Evolutionary conservation across 495 filamentous ascomycete genomes (phyloP), one percentile per base, ranked within the genome.

Genomic region (Chaetomium cochliodes): DNA sequence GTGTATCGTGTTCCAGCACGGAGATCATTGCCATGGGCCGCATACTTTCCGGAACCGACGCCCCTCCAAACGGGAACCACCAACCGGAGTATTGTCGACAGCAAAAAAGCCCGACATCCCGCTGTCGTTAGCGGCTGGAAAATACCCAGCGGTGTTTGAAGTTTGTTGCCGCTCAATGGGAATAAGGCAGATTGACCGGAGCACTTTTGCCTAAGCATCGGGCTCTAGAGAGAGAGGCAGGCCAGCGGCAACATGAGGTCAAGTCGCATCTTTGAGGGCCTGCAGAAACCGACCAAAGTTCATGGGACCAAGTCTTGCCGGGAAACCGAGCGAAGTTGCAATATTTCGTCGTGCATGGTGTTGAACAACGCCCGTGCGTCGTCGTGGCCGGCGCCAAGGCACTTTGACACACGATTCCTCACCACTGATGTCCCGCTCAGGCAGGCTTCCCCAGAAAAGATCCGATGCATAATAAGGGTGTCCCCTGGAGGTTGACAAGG

Each of bases 1-100:
- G 63, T 59, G 60, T 54, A 57, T 42, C 56, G 47, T 69, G 72
- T 74, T 72, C 72, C 72, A 74, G 68, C 66, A 54, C 47, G 72
- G 4, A 68, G 70, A 74, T 74, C 72, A 70, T 64, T 58, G 61
- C 65, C 25, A 61, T 59, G 13, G 49, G 30, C 46, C 44, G 54
- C 37, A 25, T 47, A 54, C 46, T 23, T 59, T 62, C 65, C 25
- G 54, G 44, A 62, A 30, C 53, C 20, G 41, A 42, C 9, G 37
- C 39, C 49, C 22, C 41, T 44, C 30, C 41, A 53, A 46, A 51
- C 37, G 16, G 26, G 33, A 16, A 22, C 18, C 8, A 16, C 33
- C 54, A 62, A 51, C 47, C 44, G 47, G 50, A 58, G 56, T 28
- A 52, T 62, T 54, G 33, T 20, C 3, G 46, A 9, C 39, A 57